Evolutionary conservation across 768 basidiomycete genomes (phyloP), one percentile per base, ranked within the genome.

Genomic region (Lactifluus subvellereus): DNA sequence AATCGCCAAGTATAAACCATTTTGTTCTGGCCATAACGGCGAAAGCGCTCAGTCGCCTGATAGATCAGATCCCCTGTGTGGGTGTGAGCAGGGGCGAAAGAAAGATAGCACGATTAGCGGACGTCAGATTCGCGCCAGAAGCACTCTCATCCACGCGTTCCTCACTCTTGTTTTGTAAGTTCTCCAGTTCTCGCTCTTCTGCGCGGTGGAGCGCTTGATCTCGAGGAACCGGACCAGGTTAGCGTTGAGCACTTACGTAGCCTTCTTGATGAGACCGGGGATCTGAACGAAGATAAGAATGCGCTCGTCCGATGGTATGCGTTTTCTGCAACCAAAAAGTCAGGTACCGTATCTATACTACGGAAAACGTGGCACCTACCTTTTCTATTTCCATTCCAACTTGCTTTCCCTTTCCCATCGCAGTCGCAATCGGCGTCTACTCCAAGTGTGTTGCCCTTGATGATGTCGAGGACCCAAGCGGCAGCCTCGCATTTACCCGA

Each of bases 261-360:
- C 90, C 73, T 96, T 97, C 71, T 85, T 85, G 82, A 90, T 92
- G 62, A 98, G 80, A 74, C 96, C 94, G 6, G 84, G 87, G 80
- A 95, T 97, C 71, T 98, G 95, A n/a, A 96, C 89, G 75, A 97
- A 98, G 65, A 98, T 83, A 48, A 98, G 82, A 16, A 94, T 83
- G 9, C 91, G 86, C 68, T 97, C 92, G 22, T 86, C 78, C 67
- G 84, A 83, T 10, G 88, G 84, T 51, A 93, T 81, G 47, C 77
- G 75, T 60, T 83, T 82, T 71, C 89, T 92, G 70, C 27, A 55
- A 59, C 48, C 14, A 1, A 51, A 58, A 6, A 52, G 57, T 43
- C 22, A 8, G 13, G 40, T 54, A 18, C 3, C 5, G n/a, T n/a
- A 59, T 18, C 20, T 9, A 27, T 30, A 45, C 48, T 14, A 11